Evolutionary conservation across 2,329 filamentous ascomycete species (phyloP), one percentile per base, ranked within the genome.

Genomic region (Chrysosporium queenslandicum): DNA sequence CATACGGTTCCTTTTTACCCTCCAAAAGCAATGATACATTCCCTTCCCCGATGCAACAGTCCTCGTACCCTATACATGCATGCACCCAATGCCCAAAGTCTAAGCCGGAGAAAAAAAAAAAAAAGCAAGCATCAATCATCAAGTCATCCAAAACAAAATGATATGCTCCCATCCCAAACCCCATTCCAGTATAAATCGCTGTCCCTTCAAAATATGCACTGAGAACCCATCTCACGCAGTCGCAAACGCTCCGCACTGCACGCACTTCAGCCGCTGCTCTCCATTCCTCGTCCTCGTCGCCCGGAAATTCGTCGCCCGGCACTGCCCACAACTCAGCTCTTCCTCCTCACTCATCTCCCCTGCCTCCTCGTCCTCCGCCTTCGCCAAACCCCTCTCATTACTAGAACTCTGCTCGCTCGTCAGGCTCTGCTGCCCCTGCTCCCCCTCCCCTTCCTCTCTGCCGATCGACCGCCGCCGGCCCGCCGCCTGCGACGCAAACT

Each of bases 271-370:
- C 55, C 72, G 74, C 62, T 80, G 78, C 49, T 71, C 73, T 39
- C 69, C 72, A 6, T 74, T 75, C 25, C 71, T 74, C 3, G 74
- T 68, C 55, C 76, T 79, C 58, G 76, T 79, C 1, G 78, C 77
- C 57, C 79, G 79, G 58, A 87, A 87, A 55, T 81, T 79, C 18
- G 68, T 75, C 1, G 78, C 75, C 3, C 76, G 75, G 60, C 84
- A 87, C 55, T 74, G 74, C 20, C 71, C 68, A 60, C 83, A 86
- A 21, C 66, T 72, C 58, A 78, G 73, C n/a, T 71, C 70, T 18
- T 75, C 74, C 7, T 70, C 68, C 11, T 71, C 73, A 3, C 12
- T 67, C 68, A 7, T 69, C 69, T 62, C 67, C 47, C 39, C 47
- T 39, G 2, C 29, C 12, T 45, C 47, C 12, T 46, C 36, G 20